These are phyloP conservation scores for Lyophyllum decastes DNA, from an alignment of 768 basidiomycete species.

Conservation along the genomic window DNA sequence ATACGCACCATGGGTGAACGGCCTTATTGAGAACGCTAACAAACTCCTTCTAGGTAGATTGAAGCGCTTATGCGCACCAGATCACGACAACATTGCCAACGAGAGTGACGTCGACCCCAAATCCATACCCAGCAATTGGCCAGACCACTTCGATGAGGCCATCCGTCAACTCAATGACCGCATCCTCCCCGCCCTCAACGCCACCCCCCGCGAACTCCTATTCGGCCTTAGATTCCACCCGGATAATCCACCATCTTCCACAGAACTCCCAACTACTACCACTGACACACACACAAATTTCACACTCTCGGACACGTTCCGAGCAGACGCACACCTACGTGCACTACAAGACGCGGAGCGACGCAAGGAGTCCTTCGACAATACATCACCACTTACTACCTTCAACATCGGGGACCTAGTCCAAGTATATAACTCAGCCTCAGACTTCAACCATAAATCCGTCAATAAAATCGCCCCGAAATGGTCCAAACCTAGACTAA, in stretches of 20 bases:
- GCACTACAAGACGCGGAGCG: slow-evolving; percentile 2
- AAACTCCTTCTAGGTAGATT: neutral
- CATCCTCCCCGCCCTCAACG: neutral
- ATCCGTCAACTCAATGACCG: neutral
- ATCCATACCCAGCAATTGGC: neutral
- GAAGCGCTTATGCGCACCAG: neutral
- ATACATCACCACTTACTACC: neutral
- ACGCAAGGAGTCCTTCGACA: slow-evolving; percentile 1
- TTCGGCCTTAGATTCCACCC: neutral
- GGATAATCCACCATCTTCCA: neutral
- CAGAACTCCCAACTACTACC: neutral
- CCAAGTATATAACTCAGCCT: slow-evolving; percentile 2
- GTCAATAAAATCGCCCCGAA: slow-evolving; percentile 3
- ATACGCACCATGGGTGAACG: slow-evolving; percentile 1
- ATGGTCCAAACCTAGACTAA: slow-evolving; percentile 1
- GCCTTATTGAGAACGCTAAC: neutral
- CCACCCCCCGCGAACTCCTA: neutral
- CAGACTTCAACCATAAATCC: neutral
- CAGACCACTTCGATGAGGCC: neutral
- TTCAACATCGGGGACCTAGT: neutral
- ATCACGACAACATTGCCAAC: neutral
- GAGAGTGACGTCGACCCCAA: neutral
- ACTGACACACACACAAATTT: neutral
- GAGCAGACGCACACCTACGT: neutral
- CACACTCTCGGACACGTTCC: neutral